phyloP scores from a whole-genome alignment of 148 eudicot species.

The Polygonum maritimum region DNA sequence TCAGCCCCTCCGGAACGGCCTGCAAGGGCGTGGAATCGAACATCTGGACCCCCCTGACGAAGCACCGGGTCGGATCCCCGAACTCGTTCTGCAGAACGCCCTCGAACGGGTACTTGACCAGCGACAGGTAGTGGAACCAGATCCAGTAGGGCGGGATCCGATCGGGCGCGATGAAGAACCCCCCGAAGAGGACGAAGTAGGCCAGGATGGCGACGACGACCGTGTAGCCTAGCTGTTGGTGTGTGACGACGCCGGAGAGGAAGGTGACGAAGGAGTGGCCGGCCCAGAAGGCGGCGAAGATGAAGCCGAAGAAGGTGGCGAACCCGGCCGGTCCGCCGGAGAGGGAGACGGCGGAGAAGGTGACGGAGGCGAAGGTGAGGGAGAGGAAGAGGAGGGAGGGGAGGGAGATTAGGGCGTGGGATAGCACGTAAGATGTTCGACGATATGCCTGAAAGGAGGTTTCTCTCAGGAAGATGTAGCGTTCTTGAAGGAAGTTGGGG shows the following conservation, averaged over 20 bases:
- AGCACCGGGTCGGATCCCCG: slow-evolving; percentile 43
- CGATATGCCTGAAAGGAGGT: slow-evolving; percentile 79
- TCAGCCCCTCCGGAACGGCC: slow-evolving; percentile 37
- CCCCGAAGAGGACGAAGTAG: slow-evolving; percentile 71
- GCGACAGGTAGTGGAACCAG: slow-evolving; percentile 86
- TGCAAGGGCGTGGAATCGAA: slow-evolving; percentile 67
- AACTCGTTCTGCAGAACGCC: slow-evolving; percentile 77
- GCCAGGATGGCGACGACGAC: slow-evolving; percentile 72
- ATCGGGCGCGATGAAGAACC: slow-evolving; percentile 70
- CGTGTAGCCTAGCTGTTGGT: slow-evolving; percentile 77
- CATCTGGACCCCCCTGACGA: slow-evolving; percentile 61
- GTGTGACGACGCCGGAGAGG: slow-evolving; percentile 71
- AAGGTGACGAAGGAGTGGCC: slow-evolving; percentile 85
- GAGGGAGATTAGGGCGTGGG: slow-evolving; percentile 58
- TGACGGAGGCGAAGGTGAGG: slow-evolving; percentile 47
- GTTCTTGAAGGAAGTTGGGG: slow-evolving; percentile 62
- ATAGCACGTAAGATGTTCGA: slow-evolving; percentile 68
- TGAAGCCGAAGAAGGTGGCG: slow-evolving; percentile 51
- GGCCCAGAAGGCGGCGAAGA: slow-evolving; percentile 75
- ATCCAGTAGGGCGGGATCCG: slow-evolving; percentile 80
- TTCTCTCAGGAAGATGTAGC: slow-evolving; percentile 82
- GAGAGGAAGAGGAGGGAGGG: slow-evolving; percentile 63
- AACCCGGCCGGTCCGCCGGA: slow-evolving; percentile 59
- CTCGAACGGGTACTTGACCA: slow-evolving; percentile 77
- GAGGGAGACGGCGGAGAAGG: slow-evolving; percentile 75